Percentiles rank a stretch among this genome's conserved stretches.
These are phyloP conservation scores for Arthrobotrys sphaeroides DNA, from an alignment of 2,329 filamentous ascomycete genomes.

Conservation along the genomic window DNA sequence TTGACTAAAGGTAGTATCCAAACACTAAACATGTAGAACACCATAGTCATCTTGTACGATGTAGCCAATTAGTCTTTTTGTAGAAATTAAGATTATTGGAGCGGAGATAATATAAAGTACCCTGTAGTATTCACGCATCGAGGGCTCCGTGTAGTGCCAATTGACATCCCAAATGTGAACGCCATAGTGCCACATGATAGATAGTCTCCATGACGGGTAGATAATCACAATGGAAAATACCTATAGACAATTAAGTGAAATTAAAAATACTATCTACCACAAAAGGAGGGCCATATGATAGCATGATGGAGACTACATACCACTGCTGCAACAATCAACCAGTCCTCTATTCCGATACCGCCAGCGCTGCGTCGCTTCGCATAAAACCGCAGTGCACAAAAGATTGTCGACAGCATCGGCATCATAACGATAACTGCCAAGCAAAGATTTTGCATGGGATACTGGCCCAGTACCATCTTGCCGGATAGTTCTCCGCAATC, in stretches of 20 bases:
- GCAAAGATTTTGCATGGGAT: conserved; percentile 53
- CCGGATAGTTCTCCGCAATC: conserved; percentile 2
- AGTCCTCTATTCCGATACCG: conserved; percentile 44
- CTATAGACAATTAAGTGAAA: not conserved
- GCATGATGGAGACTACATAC: conserved; percentile 22
- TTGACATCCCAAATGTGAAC: conserved; percentile 48
- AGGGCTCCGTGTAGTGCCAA: conserved; percentile 47
- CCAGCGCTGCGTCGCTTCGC: conserved; percentile 45
- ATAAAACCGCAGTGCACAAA: conserved; percentile 43
- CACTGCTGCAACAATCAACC: conserved; percentile 40
- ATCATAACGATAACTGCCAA: conserved; percentile 52
- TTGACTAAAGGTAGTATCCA: conserved; percentile 52
- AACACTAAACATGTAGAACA: conserved; percentile 52
- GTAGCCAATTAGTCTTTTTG: not conserved
- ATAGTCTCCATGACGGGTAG: conserved; percentile 50
- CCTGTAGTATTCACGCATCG: conserved; percentile 46
- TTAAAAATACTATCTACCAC: not conserved
- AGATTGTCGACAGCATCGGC: conserved; percentile 42
- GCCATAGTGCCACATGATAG: conserved; percentile 49
- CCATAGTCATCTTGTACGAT: conserved; percentile 33
- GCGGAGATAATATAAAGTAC: conserved; percentile 1
- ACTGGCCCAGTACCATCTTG: conserved; percentile 49
- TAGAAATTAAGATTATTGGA: not conserved
- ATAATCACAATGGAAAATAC: conserved; percentile 47
- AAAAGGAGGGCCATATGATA: not conserved